These are phyloP conservation scores for Zygosaccharomyces lentus DNA, from an alignment of 805 yeast species.

Conservation along the genomic window DNA sequence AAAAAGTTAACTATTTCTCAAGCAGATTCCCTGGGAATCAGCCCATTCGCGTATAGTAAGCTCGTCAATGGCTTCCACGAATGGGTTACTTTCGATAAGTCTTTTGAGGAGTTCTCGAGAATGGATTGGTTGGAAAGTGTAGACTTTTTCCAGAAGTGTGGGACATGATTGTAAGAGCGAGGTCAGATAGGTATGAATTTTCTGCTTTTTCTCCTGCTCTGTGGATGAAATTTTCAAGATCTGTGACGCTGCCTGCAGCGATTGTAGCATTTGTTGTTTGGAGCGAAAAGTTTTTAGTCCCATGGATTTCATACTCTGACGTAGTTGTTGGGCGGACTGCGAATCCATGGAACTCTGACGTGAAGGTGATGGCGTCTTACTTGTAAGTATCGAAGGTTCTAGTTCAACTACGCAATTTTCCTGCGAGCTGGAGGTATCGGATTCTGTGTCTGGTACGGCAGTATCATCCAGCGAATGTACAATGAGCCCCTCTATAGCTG, in stretches of 20 bases:
- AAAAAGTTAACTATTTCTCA: conserved; percentile 14
- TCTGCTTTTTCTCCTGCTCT: conserved; percentile 13
- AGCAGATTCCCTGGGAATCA: conserved; percentile 31
- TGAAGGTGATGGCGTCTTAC: not conserved
- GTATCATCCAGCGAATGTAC: conserved; percentile 4
- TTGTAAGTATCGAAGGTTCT: conserved; percentile 4
- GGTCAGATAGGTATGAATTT: conserved; percentile 24
- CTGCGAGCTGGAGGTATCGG: conserved; percentile 4
- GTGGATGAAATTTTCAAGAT: conserved; percentile 14
- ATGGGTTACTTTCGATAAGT: conserved; percentile 25
- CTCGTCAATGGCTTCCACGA: conserved; percentile 29
- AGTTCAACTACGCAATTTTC: conserved; percentile 5
- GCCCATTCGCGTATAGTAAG: conserved; percentile 33
- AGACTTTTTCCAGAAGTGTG: conserved; percentile 25
- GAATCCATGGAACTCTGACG: conserved; percentile 10
- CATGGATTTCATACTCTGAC: conserved; percentile 21
- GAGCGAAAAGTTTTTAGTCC: conserved; percentile 32
- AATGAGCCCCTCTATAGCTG: conserved; percentile 1
- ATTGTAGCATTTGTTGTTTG: conserved; percentile 28
- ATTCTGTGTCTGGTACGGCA: conserved; percentile 11
- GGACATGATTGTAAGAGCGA: conserved; percentile 20
- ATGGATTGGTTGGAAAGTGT: conserved; percentile 30
- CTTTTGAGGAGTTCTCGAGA: conserved; percentile 18
- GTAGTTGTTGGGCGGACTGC: conserved; percentile 26
- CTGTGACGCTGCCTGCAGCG: conserved; percentile 30